Percentiles rank a stretch among this genome's conserved stretches.
Conservation (phyloP, 148 eudicot genomes). For the Limonium bicolor region DNA sequence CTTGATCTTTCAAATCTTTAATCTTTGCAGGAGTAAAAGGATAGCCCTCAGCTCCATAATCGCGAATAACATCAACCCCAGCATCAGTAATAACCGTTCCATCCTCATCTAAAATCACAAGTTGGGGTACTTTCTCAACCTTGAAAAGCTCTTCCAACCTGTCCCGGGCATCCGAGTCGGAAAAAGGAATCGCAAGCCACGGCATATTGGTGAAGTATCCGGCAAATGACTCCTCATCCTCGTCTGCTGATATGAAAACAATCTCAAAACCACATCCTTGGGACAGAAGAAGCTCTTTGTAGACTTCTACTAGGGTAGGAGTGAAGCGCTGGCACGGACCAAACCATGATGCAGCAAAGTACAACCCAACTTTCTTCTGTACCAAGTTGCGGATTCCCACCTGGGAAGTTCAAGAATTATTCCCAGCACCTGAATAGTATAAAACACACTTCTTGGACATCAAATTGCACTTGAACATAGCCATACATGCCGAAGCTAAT, state of each 20-base stretch:
- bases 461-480: neutral
- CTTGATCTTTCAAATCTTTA: slow-evolving; percentile 25
- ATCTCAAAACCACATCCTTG: slow-evolving; percentile 33
- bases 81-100: slow-evolving; percentile 38
- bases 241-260: slow-evolving; percentile 44
- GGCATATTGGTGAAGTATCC: slow-evolving; percentile 61
- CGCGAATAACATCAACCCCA: slow-evolving; percentile 36
- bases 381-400: slow-evolving; percentile 30
- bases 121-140: slow-evolving; percentile 40
- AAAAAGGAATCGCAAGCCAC: slow-evolving; percentile 71
- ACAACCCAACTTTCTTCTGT: slow-evolving; percentile 52
- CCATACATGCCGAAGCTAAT: neutral
- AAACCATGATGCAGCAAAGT: slow-evolving; percentile 82
- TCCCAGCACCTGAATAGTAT: neutral
- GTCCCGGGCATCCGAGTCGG: slow-evolving; percentile 31
- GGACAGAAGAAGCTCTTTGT: slow-evolving; percentile 29
- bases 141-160: slow-evolving; percentile 24
- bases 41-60: slow-evolving; percentile 43
- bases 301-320: slow-evolving; percentile 38
- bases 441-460: neutral
- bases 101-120: slow-evolving; percentile 38
- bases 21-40: slow-evolving; percentile 48
- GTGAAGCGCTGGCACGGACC: slow-evolving; percentile 56
- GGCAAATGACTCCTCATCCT: slow-evolving; percentile 39
- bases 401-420: slow-evolving; percentile 9